Evolutionary conservation across 495 filamentous ascomycete species (phyloP).

Genomic region (Xylaria longipes): DNA sequence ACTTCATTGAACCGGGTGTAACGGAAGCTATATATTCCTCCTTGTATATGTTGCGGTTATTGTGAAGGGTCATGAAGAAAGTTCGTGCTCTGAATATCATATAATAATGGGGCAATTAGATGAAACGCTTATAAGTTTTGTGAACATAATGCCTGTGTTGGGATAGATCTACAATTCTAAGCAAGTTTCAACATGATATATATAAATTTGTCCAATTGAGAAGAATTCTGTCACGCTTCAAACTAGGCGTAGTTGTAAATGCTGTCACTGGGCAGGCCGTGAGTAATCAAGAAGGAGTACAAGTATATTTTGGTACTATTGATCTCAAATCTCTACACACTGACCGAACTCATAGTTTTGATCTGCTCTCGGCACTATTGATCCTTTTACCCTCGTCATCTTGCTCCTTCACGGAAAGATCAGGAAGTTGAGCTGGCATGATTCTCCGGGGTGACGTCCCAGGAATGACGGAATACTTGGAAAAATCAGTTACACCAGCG

Average conservation of each 20-base stretch:
- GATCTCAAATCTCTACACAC: neutral
- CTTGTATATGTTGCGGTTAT: neutral
- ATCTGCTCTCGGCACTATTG: constrained; percentile 62
- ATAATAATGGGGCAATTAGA: neutral
- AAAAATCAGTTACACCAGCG: constrained; percentile 72
- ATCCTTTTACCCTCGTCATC: constrained; percentile 78
- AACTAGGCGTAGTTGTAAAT: neutral
- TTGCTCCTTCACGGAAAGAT: constrained; percentile 77
- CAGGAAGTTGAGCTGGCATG: constrained; percentile 76
- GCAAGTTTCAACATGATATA: neutral
- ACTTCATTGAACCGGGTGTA: neutral
- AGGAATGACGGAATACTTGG: constrained; percentile 70
- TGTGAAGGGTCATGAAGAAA: neutral
- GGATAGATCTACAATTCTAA: neutral
- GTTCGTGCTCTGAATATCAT: neutral
- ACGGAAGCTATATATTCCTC: neutral
- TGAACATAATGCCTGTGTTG: neutral
- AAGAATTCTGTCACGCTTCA: neutral
- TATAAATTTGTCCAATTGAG: neutral
- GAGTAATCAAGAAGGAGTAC: neutral
- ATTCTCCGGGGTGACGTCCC: constrained; percentile 73
- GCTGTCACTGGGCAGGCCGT: neutral
- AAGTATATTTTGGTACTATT: neutral
- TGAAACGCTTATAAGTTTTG: neutral
- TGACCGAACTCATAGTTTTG: constrained; percentile 17